A percentile compares a stretch with the other conserved stretches of the same genome.
Evolutionary conservation across 2,329 filamentous ascomycete species (phyloP).

Genomic region (Pseudogymnoascus pannorum): DNA sequence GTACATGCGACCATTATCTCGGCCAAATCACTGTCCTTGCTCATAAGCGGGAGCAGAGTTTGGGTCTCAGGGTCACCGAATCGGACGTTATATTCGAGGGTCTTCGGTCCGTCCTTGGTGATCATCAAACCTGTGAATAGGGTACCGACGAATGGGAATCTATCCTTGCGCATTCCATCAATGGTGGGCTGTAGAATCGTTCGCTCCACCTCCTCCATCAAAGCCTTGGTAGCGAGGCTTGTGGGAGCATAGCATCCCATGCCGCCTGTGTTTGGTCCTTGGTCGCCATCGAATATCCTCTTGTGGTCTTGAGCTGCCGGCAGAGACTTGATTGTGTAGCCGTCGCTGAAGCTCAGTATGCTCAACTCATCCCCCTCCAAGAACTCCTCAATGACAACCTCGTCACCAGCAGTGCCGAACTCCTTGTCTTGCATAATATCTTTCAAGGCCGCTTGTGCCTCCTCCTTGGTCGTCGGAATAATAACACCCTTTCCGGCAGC

Average conservation of each 20-base stretch:
- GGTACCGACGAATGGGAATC: slow-evolving; percentile 64
- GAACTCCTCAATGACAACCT: slow-evolving; percentile 94
- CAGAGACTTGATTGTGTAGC: slow-evolving; percentile 72
- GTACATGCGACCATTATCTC: slow-evolving; percentile 83
- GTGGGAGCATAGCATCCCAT: slow-evolving; percentile 98
- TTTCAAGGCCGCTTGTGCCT: slow-evolving; percentile 73
- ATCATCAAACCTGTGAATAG: slow-evolving; percentile 94
- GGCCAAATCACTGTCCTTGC: slow-evolving; percentile 72
- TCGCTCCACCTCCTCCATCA: slow-evolving; percentile 71
- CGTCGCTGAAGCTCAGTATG: slow-evolving; percentile 86
- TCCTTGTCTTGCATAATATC: slow-evolving; percentile 86
- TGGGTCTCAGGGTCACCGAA: slow-evolving; percentile 92
- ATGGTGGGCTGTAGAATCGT: slow-evolving; percentile 86
- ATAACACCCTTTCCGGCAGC: slow-evolving; percentile 96
- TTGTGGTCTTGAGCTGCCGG: slow-evolving; percentile 97
- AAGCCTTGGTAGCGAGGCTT: slow-evolving; percentile 61
- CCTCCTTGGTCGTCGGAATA: slow-evolving; percentile 57
- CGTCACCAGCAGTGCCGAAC: slow-evolving; percentile 78
- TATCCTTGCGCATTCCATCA: slow-evolving; percentile 77
- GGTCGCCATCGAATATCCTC: slow-evolving; percentile 82
- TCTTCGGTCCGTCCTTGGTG: slow-evolving; percentile 70
- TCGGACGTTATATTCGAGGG: slow-evolving; percentile 87
- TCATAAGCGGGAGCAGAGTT: slow-evolving; percentile 73
- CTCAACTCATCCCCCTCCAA: slow-evolving; percentile 87
- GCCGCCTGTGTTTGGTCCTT: slow-evolving; percentile 88